Evolutionary conservation across 331 rosid genomes (phyloP).

Genomic region (Arachis monticola): DNA sequence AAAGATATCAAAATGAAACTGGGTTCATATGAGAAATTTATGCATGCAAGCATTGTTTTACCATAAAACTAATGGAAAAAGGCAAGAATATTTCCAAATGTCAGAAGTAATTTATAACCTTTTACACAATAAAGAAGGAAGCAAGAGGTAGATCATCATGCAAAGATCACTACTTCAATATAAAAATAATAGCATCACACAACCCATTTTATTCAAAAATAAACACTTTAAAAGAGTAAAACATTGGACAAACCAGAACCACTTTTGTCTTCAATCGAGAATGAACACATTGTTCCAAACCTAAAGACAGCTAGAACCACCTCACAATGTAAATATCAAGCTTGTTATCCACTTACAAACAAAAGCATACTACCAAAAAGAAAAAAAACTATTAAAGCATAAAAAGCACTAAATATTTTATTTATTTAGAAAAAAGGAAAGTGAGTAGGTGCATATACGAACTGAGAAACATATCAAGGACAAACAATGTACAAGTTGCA

Average conservation of each 20-base stretch:
- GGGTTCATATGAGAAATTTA: conserved; percentile 18
- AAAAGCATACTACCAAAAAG: background rate
- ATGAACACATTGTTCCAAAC: conserved; percentile 23
- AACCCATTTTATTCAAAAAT: background rate
- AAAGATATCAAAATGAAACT: conserved; percentile 32
- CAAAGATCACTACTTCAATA: conserved; percentile 21
- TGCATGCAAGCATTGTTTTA: conserved; percentile 5
- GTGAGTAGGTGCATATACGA: background rate
- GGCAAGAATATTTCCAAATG: conserved; percentile 20
- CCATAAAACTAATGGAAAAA: conserved; percentile 20
- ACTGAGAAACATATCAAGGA: conserved; percentile 19
- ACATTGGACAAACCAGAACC: conserved; percentile 15
- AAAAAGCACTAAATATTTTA: no score
- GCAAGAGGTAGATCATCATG: background rate
- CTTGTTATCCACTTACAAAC: background rate
- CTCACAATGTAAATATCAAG: background rate
- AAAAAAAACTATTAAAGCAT: no score
- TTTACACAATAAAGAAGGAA: background rate
- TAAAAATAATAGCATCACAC: conserved; percentile 8
- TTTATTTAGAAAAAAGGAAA: no score
- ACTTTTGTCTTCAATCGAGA: conserved; percentile 21
- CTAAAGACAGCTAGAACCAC: background rate
- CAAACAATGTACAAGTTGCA: conserved; percentile 30
- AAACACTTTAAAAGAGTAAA: conserved; percentile 13
- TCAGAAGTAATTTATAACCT: background rate